These are phyloP conservation scores for Leucocoprinus sp. DNA, from an alignment of 768 basidiomycete species.

Conservation along the genomic window DNA sequence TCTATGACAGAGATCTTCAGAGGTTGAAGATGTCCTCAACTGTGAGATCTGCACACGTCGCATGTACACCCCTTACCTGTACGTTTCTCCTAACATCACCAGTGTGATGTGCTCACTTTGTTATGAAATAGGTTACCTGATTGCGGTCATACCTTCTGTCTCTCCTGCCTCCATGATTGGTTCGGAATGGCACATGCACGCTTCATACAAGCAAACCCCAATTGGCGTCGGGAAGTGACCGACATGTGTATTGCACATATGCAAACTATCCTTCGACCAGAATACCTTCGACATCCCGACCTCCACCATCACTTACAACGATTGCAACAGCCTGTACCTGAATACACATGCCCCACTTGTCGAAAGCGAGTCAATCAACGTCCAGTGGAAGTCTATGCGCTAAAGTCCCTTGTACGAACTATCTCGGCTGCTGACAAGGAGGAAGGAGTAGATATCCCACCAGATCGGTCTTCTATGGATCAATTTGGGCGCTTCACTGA, in stretches of 20 bases:
- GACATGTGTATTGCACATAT: slow-evolving; percentile 13
- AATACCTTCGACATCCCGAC: slow-evolving; percentile 17
- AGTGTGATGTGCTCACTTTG: neutral
- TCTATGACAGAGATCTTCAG: slow-evolving; percentile 28
- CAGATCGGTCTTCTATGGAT: slow-evolving; percentile 11
- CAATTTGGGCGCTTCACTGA: slow-evolving; percentile 12
- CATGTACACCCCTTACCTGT: slow-evolving; percentile 67
- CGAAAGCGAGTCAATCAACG: slow-evolving; percentile 37
- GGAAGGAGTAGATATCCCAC: slow-evolving; percentile 39
- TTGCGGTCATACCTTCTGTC: slow-evolving; percentile 69
- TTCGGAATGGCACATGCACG: slow-evolving; percentile 39
- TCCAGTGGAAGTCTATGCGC: slow-evolving; percentile 52
- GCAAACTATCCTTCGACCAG: slow-evolving; percentile 5
- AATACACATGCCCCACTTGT: slow-evolving; percentile 65
- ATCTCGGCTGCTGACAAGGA: slow-evolving; percentile 30
- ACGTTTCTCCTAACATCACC: slow-evolving; percentile 17
- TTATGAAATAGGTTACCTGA: slow-evolving; percentile 38
- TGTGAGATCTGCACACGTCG: slow-evolving; percentile 60
- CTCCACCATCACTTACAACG: slow-evolving; percentile 20
- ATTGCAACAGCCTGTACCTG: slow-evolving; percentile 30
- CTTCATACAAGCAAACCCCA: slow-evolving; percentile 40
- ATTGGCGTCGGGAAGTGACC: slow-evolving; percentile 25
- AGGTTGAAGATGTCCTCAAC: slow-evolving; percentile 44
- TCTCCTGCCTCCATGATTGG: slow-evolving; percentile 51
- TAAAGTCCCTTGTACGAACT: slow-evolving; percentile 48